Evolutionary conservation across 495 filamentous ascomycete species (phyloP), one percentile per base, ranked within the genome.

Genomic region (Cryomyces minteri): DNA sequence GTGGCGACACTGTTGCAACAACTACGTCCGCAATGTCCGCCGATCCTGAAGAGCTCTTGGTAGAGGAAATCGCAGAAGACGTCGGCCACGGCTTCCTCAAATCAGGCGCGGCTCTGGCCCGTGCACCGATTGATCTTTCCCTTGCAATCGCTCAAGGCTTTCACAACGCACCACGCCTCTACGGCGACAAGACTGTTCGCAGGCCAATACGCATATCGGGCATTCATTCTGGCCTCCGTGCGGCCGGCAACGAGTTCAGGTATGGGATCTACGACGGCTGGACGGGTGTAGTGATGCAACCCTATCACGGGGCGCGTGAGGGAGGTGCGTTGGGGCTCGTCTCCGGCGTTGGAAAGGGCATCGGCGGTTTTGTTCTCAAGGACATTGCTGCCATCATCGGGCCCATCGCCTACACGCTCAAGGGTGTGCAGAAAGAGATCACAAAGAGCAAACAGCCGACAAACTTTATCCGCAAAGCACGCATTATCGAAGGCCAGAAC

Each of bases 111-210:
- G 56, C 61, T 14, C 41, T 62, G 9, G 44, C 56, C 10, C 56
- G 49, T 18, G 70, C 62, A 9, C 77, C 71, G 5, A 77, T 88
- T 48, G 79, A 87, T 51, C 66, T 90, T 25, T 70, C 73, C 4
- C 62, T 87, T 1, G 82, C 84, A 0, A 56, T 88, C 3, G 74
- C 80, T 4, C 83, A 88, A 53, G 85, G 85, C 1, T 81, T 88
- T 48, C 82, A 88, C 56, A 87, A 87, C 50, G 80, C 84, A 0
- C 86, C 86, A 0, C 72, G 82, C 0, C 65, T 93, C 1, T 64
- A 58, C 44, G 58, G 58, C 44, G 61, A 64, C 45, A 64, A 30
- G 50, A 69, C 53, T 44, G 71, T 68, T 29, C 69, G 62, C 40
- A 71, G 57, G 44, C 71, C 77, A 4, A 62, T 66, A 5, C 67